phyloP scores from a whole-genome alignment of 352 stramenopile genomes.

The Elongisporangium prolatum region DNA sequence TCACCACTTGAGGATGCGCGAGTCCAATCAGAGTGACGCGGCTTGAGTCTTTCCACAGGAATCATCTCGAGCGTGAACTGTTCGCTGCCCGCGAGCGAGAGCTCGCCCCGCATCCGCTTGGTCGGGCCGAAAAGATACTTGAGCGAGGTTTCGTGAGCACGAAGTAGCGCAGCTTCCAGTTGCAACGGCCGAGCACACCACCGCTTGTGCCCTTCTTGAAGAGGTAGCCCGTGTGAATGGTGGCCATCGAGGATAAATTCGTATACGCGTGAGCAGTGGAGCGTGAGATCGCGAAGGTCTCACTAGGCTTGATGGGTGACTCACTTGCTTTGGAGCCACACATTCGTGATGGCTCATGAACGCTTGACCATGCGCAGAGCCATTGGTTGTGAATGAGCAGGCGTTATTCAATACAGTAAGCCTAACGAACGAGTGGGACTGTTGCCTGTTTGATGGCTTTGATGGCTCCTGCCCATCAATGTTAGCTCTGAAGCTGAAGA shows the following conservation, averaged over 20 bases:
- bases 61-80: slow-evolving; percentile 35
- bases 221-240: slow-evolving; percentile 29
- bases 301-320: not conserved
- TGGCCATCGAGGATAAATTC: not conserved
- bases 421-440: not conserved
- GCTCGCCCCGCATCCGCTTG: slow-evolving; percentile 26
- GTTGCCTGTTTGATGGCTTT: not conserved
- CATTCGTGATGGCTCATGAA: not conserved
- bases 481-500: not conserved
- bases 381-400: not conserved
- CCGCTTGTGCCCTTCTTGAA: slow-evolving; percentile 49
- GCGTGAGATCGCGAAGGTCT: not conserved
- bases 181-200: slow-evolving; percentile 31
- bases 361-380: not conserved
- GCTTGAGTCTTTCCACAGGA: slow-evolving; percentile 34
- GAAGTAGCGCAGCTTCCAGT: slow-evolving; percentile 55
- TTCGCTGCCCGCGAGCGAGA: slow-evolving; percentile 23
- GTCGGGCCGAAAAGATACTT: slow-evolving; percentile 31
- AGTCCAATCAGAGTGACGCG: slow-evolving; percentile 18
- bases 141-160: slow-evolving; percentile 30
- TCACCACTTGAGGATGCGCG: slow-evolving; percentile 41
- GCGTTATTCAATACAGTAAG: not conserved
- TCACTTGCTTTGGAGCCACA: not conserved
- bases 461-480: not conserved
- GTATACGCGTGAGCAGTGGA: not conserved